phyloP scores from a whole-genome alignment of 108 stramenopile genomes.

The Cyclotella atomus region DNA sequence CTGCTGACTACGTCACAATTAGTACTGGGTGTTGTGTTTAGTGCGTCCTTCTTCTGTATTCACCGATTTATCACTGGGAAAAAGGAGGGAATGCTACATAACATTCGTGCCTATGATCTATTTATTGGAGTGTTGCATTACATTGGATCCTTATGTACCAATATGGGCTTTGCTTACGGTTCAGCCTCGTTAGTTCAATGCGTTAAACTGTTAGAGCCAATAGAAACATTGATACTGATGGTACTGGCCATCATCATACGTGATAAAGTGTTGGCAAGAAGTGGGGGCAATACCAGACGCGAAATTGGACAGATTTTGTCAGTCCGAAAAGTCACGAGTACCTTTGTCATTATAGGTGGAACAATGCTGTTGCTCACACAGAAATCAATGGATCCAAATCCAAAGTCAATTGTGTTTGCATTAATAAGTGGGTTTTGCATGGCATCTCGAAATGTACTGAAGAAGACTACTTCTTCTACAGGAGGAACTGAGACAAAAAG shows the following conservation, averaged over 20 bases:
- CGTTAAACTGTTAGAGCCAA: constrained; percentile 62
- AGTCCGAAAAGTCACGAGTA: constrained; percentile 13
- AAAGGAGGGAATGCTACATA: constrained; percentile 4
- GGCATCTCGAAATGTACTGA: constrained; percentile 25
- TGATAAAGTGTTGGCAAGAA: neutral
- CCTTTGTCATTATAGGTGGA: constrained; percentile 16
- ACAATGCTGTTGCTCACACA: constrained; percentile 25
- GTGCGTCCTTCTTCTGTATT: constrained; percentile 4
- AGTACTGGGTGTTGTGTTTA: constrained; percentile 9
- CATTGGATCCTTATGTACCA: constrained; percentile 52
- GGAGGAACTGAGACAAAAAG: neutral
- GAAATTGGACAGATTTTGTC: constrained; percentile 14
- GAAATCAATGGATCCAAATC: constrained; percentile 19
- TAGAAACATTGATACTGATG: constrained; percentile 53
- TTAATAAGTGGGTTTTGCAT: constrained; percentile 24
- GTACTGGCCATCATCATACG: neutral
- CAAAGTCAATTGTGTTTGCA: constrained; percentile 13
- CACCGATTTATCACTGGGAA: neutral
- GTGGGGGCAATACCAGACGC: constrained; percentile 3
- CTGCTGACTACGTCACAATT: constrained; percentile 22
- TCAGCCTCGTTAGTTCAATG: constrained; percentile 59
- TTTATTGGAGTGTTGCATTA: constrained; percentile 40
- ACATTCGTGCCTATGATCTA: neutral
- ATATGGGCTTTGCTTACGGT: constrained; percentile 57
- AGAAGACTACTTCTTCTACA: constrained; percentile 5